Evolutionary conservation across 2,329 filamentous ascomycete species (phyloP).

Genomic region (Fusarium dimerum): DNA sequence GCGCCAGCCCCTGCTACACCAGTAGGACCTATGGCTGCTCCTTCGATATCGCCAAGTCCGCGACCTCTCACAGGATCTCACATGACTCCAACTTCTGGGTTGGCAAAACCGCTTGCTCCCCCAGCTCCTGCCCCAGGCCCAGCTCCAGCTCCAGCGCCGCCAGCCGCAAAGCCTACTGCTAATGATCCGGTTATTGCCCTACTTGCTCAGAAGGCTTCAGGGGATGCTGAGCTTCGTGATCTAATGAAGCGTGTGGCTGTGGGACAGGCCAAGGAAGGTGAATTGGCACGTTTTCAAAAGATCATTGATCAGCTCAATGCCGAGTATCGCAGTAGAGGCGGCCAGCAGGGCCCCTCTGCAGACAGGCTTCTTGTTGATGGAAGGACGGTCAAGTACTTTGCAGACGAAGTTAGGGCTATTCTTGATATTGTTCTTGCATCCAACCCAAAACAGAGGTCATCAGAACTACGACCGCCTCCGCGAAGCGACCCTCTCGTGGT

Average conservation of each 20-base stretch:
- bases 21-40: constrained; percentile 18
- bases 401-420: constrained; percentile 58
- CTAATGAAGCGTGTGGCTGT: constrained; percentile 83
- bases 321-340: constrained; percentile 55
- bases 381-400: constrained; percentile 60
- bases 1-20: constrained; percentile 33
- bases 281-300: constrained; percentile 74
- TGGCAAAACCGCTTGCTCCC: constrained; percentile 13
- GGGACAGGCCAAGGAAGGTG: constrained; percentile 69
- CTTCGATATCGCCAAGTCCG: constrained; percentile 29
- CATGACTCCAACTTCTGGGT: constrained; percentile 14
- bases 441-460: constrained; percentile 57
- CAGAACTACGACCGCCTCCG: constrained; percentile 52
- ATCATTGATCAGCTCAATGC: constrained; percentile 78
- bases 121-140: constrained; percentile 8
- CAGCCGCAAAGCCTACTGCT: constrained; percentile 29
- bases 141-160: constrained; percentile 15
- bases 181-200: constrained; percentile 79
- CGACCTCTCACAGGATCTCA: constrained; percentile 18
- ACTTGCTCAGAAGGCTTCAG: constrained; percentile 73
- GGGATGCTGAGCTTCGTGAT: constrained; percentile 70
- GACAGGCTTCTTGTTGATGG: constrained; percentile 57
- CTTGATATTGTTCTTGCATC: constrained; percentile 60
- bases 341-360: constrained; percentile 53
- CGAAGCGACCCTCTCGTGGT: constrained; percentile 59